Conservation (phyloP, 495 filamentous ascomycete genomes). For the Stereocaulon alpinum region DNA sequence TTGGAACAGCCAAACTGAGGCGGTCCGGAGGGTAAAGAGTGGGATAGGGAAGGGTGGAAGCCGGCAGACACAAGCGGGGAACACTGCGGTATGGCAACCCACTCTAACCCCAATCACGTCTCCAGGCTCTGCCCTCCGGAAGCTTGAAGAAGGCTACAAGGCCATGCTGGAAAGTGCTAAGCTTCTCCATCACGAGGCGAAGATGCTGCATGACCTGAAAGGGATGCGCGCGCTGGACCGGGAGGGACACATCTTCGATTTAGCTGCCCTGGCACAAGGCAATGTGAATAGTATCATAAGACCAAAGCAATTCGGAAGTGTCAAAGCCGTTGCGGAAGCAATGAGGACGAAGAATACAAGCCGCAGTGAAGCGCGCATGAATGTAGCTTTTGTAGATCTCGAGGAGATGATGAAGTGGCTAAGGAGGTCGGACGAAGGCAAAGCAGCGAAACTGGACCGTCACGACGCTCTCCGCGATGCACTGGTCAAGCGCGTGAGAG, state of each 20-base stretch:
- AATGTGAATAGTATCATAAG: slow-evolving; percentile 3
- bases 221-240: no score
- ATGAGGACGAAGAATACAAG: neutral
- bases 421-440: neutral
- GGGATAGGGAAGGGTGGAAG: no score
- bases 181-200: neutral
- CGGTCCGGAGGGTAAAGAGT: neutral
- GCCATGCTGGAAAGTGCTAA: neutral
- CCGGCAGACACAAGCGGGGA: no score
- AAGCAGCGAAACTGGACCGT: neutral
- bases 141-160: slow-evolving; percentile 1
- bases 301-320: neutral
- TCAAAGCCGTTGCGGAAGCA: slow-evolving; percentile 8
- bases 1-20: neutral
- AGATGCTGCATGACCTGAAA: neutral
- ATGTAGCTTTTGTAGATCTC: slow-evolving; percentile 1
- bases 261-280: slow-evolving; percentile 6
- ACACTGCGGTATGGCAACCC: neutral
- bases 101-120: slow-evolving; percentile 4
- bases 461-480: slow-evolving; percentile 8
- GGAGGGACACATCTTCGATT: neutral
- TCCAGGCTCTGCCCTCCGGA: neutral
- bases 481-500: slow-evolving; percentile 8
- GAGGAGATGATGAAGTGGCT: slow-evolving; percentile 2
- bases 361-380: neutral